phyloP scores from a whole-genome alignment of 345 rosid genomes.

The Corymbia maculata region DNA sequence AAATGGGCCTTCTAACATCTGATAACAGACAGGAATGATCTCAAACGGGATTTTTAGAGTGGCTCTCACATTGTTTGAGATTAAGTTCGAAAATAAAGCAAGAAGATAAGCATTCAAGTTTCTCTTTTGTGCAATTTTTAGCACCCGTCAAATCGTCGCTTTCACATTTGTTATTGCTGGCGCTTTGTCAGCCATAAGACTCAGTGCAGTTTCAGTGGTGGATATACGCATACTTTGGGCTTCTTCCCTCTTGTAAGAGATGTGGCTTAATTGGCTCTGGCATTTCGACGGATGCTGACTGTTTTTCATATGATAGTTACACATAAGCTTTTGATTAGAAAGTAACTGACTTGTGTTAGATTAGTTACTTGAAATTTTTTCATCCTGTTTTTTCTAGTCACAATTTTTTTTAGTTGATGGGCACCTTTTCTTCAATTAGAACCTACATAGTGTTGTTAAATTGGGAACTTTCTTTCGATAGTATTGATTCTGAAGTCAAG shows the following conservation, averaged over 20 bases:
- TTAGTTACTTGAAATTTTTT: not conserved
- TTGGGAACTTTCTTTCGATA: not conserved
- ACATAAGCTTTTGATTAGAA: not conserved
- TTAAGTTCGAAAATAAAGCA: not conserved
- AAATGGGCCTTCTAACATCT: constrained; percentile 74
- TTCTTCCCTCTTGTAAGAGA: not conserved
- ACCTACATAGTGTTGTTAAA: not conserved
- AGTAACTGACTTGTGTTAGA: not conserved
- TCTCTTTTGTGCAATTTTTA: not conserved
- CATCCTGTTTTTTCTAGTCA: not conserved
- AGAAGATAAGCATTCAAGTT: not conserved
- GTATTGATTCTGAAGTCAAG: not conserved
- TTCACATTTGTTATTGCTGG: not conserved
- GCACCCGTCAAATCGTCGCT: not conserved
- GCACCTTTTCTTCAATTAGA: not conserved
- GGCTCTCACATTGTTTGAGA: not conserved
- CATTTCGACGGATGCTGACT: not conserved
- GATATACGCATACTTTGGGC: not conserved
- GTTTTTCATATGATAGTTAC: not conserved
- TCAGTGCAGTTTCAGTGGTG: not conserved
- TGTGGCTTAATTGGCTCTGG: not conserved
- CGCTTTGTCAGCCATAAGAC: not conserved
- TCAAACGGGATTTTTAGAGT: not conserved
- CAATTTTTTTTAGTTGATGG: not conserved
- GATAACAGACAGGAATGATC: constrained; percentile 19